These are phyloP conservation scores for Straminergon stramineum DNA, from an alignment of 225 moss, liverwort and hornwort genomes.

Conservation along the genomic window DNA sequence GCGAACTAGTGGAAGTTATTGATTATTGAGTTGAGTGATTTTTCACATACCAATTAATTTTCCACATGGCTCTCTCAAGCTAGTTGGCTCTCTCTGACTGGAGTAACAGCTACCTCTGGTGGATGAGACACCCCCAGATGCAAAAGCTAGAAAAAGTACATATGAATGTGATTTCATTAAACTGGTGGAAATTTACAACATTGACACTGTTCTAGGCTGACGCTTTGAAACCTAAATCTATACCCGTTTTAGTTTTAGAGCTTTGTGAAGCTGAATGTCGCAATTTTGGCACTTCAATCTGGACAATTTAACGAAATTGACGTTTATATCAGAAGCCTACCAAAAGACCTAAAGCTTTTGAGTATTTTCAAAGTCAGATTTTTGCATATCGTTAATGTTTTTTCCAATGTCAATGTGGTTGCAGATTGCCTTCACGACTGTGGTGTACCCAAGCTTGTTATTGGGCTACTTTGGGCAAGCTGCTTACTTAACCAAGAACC, in stretches of 20 bases:
- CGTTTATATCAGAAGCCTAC: background rate
- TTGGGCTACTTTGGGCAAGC: conserved; percentile 84
- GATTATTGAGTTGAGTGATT: background rate
- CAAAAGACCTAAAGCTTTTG: background rate
- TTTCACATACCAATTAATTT: background rate
- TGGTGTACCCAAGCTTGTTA: conserved; percentile 76
- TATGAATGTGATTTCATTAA: no score
- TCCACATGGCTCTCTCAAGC: background rate
- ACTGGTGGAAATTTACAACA: background rate
- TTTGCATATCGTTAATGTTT: background rate
- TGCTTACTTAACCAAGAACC: conserved; percentile 61
- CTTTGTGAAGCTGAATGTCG: background rate
- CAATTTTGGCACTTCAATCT: background rate
- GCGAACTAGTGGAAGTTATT: no score
- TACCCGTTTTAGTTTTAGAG: background rate
- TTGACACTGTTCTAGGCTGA: background rate
- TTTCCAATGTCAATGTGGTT: background rate
- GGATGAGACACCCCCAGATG: background rate
- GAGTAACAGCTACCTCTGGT: background rate
- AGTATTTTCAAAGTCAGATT: background rate
- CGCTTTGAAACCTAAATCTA: background rate
- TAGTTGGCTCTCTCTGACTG: background rate
- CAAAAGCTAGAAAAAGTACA: background rate
- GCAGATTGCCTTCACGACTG: conserved; percentile 73
- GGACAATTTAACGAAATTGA: no score